Conservation (phyloP, 2,329 filamentous ascomycete genomes). For the Apiospora malaysiana region DNA sequence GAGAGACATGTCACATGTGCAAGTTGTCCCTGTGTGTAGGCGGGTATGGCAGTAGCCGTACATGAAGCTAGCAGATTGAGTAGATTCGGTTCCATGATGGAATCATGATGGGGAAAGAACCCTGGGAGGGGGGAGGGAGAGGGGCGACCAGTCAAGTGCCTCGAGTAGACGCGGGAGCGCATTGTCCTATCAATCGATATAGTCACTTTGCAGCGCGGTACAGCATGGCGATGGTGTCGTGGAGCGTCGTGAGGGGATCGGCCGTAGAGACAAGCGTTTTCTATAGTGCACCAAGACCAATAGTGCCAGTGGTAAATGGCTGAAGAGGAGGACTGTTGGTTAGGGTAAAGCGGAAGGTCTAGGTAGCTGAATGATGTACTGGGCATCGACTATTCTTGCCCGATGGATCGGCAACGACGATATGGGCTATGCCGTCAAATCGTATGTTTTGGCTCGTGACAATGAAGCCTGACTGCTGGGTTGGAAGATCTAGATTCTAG, state of each 20-base stretch:
- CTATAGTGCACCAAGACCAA: too few relatives aligned
- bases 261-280: background rate
- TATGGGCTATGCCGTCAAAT: background rate
- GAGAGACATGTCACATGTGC: constrained; percentile 19
- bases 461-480: background rate
- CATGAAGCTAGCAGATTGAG: background rate
- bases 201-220: background rate
- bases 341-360: background rate
- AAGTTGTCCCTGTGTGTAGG: background rate
- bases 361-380: background rate
- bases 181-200: background rate
- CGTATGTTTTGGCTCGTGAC: constrained; percentile 13
- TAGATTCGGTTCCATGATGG: constrained; percentile 7
- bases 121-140: background rate
- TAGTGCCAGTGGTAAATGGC: too few relatives aligned
- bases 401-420: background rate
- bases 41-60: background rate
- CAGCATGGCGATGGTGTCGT: background rate
- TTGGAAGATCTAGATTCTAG: background rate
- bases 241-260: background rate
- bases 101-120: background rate
- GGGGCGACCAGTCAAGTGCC: background rate
- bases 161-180: background rate
- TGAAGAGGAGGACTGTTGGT: background rate
- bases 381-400: background rate